These are phyloP conservation scores for Globisporangium spiculum DNA, from an alignment of 352 stramenopile species.

Conservation along the genomic window DNA sequence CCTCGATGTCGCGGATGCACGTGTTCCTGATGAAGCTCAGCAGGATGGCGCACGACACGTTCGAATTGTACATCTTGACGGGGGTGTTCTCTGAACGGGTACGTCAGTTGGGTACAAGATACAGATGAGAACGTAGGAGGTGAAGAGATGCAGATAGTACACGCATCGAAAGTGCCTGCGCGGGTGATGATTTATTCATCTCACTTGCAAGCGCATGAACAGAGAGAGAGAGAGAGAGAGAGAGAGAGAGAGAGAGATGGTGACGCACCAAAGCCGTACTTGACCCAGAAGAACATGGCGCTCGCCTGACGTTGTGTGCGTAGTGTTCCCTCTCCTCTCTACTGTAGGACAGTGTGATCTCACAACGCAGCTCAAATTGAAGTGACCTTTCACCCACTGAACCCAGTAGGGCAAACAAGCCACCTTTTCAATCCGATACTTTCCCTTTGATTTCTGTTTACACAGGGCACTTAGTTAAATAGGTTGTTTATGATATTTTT, in stretches of 20 bases:
- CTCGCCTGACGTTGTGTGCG: neutral
- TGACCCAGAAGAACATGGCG: slow-evolving; percentile 73
- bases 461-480: neutral
- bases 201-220: neutral
- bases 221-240: neutral
- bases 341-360: neutral
- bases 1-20: slow-evolving; percentile 63
- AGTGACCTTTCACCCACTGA: slow-evolving; percentile 2
- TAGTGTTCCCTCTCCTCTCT: neutral
- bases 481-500: neutral
- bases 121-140: neutral
- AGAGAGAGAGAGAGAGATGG: neutral
- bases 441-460: neutral
- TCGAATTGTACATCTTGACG: slow-evolving; percentile 75
- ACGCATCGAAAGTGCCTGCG: neutral
- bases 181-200: neutral
- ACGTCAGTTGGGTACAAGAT: neutral
- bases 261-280: slow-evolving; percentile 75
- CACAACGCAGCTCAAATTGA: slow-evolving; percentile 7
- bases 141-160: neutral
- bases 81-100: slow-evolving; percentile 38
- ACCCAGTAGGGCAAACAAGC: neutral
- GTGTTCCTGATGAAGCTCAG: slow-evolving; percentile 67
- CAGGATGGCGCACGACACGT: slow-evolving; percentile 67
- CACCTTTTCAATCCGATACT: neutral